Evolutionary conservation across 805 yeast species (phyloP).

Genomic region (Starmera caribaea): DNA sequence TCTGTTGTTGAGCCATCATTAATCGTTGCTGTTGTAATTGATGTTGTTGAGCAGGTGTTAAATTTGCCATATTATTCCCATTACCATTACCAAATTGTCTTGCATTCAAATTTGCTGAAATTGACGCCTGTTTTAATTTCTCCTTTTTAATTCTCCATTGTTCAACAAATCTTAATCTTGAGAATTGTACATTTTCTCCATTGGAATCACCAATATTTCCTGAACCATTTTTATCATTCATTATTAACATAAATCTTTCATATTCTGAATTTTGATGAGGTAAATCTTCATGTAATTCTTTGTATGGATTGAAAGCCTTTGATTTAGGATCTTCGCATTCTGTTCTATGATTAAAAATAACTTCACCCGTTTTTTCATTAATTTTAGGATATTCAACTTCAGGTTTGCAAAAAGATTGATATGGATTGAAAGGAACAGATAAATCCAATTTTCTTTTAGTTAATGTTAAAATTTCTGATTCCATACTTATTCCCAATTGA

Average conservation of each 20-base stretch:
- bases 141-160: slow-evolving; percentile 68
- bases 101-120: slow-evolving; percentile 17
- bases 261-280: slow-evolving; percentile 76
- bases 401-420: slow-evolving; percentile 36
- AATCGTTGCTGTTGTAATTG: slow-evolving; percentile 19
- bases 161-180: slow-evolving; percentile 82
- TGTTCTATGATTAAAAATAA: slow-evolving; percentile 29
- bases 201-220: slow-evolving; percentile 23
- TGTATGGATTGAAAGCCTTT: slow-evolving; percentile 31
- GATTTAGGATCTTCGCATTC: slow-evolving; percentile 27
- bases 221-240: slow-evolving; percentile 37
- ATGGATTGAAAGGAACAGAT: slow-evolving; percentile 66
- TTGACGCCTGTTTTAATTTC: slow-evolving; percentile 35
- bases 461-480: slow-evolving; percentile 73
- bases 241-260: slow-evolving; percentile 79
- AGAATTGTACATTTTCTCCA: slow-evolving; percentile 50
- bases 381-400: slow-evolving; percentile 33
- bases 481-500: slow-evolving; percentile 68
- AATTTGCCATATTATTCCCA: slow-evolving; percentile 14
- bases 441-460: slow-evolving; percentile 73
- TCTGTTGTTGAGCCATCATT: slow-evolving; percentile 18
- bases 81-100: slow-evolving; percentile 4
- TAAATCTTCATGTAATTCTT: slow-evolving; percentile 54
- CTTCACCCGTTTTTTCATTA: slow-evolving; percentile 21
- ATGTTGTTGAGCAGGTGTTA: slow-evolving; percentile 21